A percentile compares a stretch with the other conserved stretches of the same genome.
Evolutionary conservation across 2,329 filamentous ascomycete species (phyloP).

Genomic region (Trichoderma simmonsii): DNA sequence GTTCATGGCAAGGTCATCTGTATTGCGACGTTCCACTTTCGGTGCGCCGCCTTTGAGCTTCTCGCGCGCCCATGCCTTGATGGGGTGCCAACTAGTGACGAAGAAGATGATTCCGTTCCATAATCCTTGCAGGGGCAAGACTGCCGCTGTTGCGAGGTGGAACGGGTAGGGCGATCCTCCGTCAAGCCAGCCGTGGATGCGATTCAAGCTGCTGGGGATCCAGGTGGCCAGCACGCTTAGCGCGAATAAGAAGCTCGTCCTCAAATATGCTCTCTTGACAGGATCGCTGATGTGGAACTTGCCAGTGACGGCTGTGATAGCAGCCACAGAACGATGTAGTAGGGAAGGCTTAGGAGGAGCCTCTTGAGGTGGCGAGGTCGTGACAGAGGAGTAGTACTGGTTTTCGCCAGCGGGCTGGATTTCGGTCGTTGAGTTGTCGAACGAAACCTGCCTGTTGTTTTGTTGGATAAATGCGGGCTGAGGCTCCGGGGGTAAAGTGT

Average conservation of each 20-base stretch:
- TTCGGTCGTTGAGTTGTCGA: slow-evolving; percentile 21
- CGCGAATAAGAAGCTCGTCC: slow-evolving; percentile 60
- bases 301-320: slow-evolving; percentile 32
- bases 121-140: slow-evolving; percentile 73
- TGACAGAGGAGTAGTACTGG: slow-evolving; percentile 36
- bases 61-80: slow-evolving; percentile 23
- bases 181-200: slow-evolving; percentile 64
- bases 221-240: slow-evolving; percentile 60
- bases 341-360: slow-evolving; percentile 17
- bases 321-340: slow-evolving; percentile 20
- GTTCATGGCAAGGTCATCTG: slow-evolving; percentile 9
- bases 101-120: slow-evolving; percentile 81
- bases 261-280: slow-evolving; percentile 58
- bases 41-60: neutral
- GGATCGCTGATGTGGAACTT: slow-evolving; percentile 46
- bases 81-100: slow-evolving; percentile 52
- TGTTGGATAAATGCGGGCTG: slow-evolving; percentile 23
- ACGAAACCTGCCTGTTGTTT: slow-evolving; percentile 24
- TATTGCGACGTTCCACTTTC: neutral
- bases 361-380: slow-evolving; percentile 23
- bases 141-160: slow-evolving; percentile 66
- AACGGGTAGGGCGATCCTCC: slow-evolving; percentile 57
- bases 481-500: slow-evolving; percentile 24
- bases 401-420: slow-evolving; percentile 23
- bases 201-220: slow-evolving; percentile 69